Conservation (phyloP, 441 rosid genomes). For the Geranium incanum region DNA sequence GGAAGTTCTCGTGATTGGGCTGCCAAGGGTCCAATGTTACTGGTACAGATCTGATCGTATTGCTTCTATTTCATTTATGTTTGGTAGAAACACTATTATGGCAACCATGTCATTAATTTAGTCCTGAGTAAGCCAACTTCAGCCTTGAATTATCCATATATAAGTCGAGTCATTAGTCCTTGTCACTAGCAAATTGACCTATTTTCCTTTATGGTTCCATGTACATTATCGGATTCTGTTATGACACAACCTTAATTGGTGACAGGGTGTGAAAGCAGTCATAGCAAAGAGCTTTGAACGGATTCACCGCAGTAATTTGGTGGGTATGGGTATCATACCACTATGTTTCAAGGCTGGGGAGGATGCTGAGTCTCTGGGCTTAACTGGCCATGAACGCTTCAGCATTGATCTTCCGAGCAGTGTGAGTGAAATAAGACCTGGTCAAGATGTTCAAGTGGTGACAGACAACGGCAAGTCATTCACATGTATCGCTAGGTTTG, state of each 20-base stretch:
- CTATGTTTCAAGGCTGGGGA: conserved; percentile 76
- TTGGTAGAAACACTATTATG: neutral
- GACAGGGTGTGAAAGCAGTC: conserved; percentile 86
- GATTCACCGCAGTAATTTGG: conserved; percentile 83
- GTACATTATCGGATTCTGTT: neutral
- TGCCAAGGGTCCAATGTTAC: conserved; percentile 91
- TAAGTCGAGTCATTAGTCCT: neutral
- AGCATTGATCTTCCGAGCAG: conserved; percentile 61
- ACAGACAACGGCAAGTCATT: conserved; percentile 71
- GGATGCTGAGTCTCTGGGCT: conserved; percentile 72
- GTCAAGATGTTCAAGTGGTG: conserved; percentile 65
- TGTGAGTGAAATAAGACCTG: conserved; percentile 66
- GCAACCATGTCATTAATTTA: neutral
- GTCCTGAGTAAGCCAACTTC: neutral
- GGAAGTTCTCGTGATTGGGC: conserved; percentile 99
- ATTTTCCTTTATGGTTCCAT: neutral
- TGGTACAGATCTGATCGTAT: conserved; percentile 36
- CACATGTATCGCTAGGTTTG: conserved; percentile 61
- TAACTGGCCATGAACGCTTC: conserved; percentile 74
- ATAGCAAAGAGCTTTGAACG: conserved; percentile 87
- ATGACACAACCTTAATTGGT: conserved; percentile 1
- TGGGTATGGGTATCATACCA: conserved; percentile 85
- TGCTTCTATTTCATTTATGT: neutral
- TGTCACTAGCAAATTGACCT: neutral
- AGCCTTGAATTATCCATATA: neutral